These are phyloP conservation scores for Quercus cerris DNA, from an alignment of 306 rosid genomes.

Conservation along the genomic window DNA sequence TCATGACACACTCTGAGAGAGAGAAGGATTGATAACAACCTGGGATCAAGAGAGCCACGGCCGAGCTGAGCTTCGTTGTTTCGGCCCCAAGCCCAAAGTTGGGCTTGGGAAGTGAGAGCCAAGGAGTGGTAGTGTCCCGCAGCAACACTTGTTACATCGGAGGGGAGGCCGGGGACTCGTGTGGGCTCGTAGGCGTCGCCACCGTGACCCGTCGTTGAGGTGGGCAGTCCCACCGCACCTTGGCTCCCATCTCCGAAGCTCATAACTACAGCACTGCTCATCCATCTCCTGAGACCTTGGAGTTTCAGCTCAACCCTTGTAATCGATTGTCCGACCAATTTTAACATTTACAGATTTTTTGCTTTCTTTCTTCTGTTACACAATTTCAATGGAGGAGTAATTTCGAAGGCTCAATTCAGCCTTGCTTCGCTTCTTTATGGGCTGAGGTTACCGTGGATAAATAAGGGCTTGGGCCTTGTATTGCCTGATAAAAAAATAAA, in stretches of 20 bases:
- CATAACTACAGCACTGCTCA: constrained; percentile 57
- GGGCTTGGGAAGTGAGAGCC: constrained; percentile 55
- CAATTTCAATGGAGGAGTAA: neutral
- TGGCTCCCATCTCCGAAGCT: constrained; percentile 89
- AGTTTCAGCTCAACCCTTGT: neutral
- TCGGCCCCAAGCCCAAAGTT: constrained; percentile 92
- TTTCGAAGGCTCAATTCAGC: too few relatives aligned
- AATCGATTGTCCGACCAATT: neutral
- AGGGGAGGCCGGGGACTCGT: constrained; percentile 49
- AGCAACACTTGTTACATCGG: constrained; percentile 42
- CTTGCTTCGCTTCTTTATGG: too few relatives aligned
- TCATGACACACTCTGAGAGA: neutral
- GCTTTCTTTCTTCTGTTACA: neutral
- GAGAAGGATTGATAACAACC: constrained; percentile 23
- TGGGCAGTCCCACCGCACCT: constrained; percentile 77
- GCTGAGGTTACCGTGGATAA: too few relatives aligned
- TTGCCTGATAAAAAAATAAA: neutral
- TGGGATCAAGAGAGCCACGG: constrained; percentile 51
- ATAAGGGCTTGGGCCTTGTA: neutral
- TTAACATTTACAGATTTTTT: neutral
- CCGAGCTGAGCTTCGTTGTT: constrained; percentile 86
- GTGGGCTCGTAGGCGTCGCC: constrained; percentile 74
- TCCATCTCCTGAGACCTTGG: constrained; percentile 28
- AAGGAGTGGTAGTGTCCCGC: constrained; percentile 94
- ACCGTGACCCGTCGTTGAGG: constrained; percentile 47